phyloP scores from a whole-genome alignment of 805 yeast species.

The Wickerhamomyces subpelliculosus region DNA sequence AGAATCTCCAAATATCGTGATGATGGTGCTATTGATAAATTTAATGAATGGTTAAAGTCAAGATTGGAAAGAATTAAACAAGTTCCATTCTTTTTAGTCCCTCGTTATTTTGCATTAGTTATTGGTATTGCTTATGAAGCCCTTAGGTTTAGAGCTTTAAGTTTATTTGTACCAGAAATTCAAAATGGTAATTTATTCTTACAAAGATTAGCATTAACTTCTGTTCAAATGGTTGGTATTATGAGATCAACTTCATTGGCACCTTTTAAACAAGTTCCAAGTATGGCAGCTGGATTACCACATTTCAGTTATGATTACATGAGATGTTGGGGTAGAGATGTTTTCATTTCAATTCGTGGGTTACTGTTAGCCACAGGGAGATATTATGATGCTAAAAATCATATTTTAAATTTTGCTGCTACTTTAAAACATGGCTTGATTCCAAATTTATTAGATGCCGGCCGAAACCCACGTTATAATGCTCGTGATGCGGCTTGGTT shows the following conservation, averaged over 20 bases:
- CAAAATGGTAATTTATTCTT: slow-evolving; percentile 64
- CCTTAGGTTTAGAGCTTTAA: slow-evolving; percentile 59
- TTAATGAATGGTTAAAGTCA: slow-evolving; percentile 61
- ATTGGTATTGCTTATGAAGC: slow-evolving; percentile 82
- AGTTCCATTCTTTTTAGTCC: slow-evolving; percentile 75
- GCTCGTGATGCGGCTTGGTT: slow-evolving; percentile 99
- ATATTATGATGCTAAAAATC: slow-evolving; percentile 69
- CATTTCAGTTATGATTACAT: slow-evolving; percentile 86
- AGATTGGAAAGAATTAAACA: slow-evolving; percentile 56
- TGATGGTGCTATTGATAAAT: slow-evolving; percentile 41
- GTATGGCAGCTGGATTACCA: slow-evolving; percentile 94
- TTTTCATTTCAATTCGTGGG: slow-evolving; percentile 82
- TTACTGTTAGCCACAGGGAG: slow-evolving; percentile 72
- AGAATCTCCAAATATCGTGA: slow-evolving; percentile 52
- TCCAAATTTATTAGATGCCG: slow-evolving; percentile 89
- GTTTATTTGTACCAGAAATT: slow-evolving; percentile 45
- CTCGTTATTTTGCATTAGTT: slow-evolving; percentile 81
- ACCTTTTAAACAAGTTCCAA: slow-evolving; percentile 57
- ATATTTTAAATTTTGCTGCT: slow-evolving; percentile 80
- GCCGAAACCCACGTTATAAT: slow-evolving; percentile 88
- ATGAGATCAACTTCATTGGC: slow-evolving; percentile 69
- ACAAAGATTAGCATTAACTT: slow-evolving; percentile 71
- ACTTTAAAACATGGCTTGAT: slow-evolving; percentile 93
- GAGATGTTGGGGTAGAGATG: slow-evolving; percentile 99
- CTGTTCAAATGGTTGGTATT: slow-evolving; percentile 79